phyloP scores from a whole-genome alignment of 106 monocot genomes.

The Dendrobium nobile region DNA sequence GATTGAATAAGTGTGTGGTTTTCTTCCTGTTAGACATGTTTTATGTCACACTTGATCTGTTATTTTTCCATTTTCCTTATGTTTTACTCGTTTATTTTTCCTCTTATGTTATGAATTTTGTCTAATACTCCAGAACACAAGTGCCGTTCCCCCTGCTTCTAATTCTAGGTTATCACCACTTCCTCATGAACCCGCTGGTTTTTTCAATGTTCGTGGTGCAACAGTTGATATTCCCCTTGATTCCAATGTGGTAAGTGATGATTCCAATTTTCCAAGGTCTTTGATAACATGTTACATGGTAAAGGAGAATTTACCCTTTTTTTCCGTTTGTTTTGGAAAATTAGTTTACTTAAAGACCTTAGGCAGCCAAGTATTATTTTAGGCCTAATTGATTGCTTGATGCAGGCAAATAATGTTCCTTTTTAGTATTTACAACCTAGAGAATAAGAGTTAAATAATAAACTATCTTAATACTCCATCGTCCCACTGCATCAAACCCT shows the following conservation, averaged over 20 bases:
- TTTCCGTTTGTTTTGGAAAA: neutral
- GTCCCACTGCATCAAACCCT: neutral
- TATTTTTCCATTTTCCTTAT: neutral
- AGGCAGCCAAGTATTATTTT: neutral
- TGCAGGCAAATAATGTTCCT: neutral
- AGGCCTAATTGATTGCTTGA: neutral
- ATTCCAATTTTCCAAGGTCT: neutral
- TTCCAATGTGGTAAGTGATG: slow-evolving; percentile 20
- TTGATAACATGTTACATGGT: neutral
- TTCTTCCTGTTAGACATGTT: neutral
- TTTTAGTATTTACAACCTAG: neutral
- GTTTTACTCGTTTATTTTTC: neutral
- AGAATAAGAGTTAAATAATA: neutral
- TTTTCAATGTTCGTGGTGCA: slow-evolving; percentile 33
- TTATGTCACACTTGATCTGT: neutral
- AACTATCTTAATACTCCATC: neutral
- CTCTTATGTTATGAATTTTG: neutral
- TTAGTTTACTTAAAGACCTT: neutral
- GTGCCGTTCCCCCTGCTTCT: slow-evolving; percentile 37
- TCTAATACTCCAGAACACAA: slow-evolving; percentile 15
- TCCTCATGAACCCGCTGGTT: slow-evolving; percentile 48
- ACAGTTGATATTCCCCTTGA: slow-evolving; percentile 53
- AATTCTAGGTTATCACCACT: slow-evolving; percentile 49
- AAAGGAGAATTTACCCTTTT: neutral
- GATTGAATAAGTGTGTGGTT: neutral